Evolutionary conservation across 148 eudicot genomes (phyloP).

Genomic region (Chenopodium berlandieri): DNA sequence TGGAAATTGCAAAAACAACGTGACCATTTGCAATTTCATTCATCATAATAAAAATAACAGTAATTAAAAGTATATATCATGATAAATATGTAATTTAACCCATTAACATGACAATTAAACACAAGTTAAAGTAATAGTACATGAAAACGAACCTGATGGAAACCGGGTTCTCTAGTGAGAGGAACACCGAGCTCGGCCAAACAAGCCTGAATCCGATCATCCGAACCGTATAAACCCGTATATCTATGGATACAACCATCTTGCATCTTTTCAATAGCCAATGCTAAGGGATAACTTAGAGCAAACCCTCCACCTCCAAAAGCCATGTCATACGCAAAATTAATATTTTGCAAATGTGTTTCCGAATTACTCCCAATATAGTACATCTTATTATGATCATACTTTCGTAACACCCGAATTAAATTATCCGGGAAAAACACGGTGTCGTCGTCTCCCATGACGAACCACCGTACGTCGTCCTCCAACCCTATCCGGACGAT

Average conservation of each 20-base stretch:
- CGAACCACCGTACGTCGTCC: conserved; percentile 50
- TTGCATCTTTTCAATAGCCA: conserved; percentile 49
- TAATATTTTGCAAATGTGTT: conserved; percentile 48
- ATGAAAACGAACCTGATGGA: conserved; percentile 55
- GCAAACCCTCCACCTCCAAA: conserved; percentile 77
- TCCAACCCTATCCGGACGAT: conserved; percentile 37
- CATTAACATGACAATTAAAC: not conserved
- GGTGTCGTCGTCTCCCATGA: conserved; percentile 73
- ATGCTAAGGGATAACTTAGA: conserved; percentile 55
- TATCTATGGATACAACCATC: conserved; percentile 48
- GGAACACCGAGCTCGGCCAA: conserved; percentile 68
- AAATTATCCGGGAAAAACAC: conserved; percentile 51
- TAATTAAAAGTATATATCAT: not conserved
- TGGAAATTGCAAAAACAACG: not conserved
- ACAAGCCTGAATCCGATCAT: conserved; percentile 72
- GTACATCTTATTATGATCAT: conserved; percentile 55
- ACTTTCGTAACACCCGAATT: conserved; percentile 50
- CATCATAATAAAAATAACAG: not conserved
- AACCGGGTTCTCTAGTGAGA: conserved; percentile 53
- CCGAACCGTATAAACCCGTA: conserved; percentile 48
- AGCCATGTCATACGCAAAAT: conserved; percentile 53
- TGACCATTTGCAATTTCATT: not conserved
- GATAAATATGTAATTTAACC: not conserved
- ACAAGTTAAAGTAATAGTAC: not conserved
- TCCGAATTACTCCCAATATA: conserved; percentile 59